phyloP scores from a whole-genome alignment of 1,284 basidiomycete species.

The Malassezia nana region DNA sequence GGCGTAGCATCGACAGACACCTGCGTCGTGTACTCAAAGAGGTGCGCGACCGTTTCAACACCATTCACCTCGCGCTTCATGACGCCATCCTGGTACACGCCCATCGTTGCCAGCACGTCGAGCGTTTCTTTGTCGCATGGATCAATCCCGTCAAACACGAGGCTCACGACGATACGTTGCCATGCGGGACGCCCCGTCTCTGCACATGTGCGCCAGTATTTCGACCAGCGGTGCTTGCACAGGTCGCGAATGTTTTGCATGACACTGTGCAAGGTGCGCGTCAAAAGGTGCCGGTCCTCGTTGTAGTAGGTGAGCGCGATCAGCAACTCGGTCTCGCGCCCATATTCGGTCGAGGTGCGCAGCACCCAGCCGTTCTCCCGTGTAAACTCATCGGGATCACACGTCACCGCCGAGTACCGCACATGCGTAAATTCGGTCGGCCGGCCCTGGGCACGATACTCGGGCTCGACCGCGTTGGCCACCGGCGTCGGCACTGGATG shows the following conservation, averaged over 20 bases:
- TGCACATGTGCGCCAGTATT: conserved; percentile 60
- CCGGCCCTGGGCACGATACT: conserved; percentile 54
- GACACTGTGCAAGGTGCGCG: conserved; percentile 71
- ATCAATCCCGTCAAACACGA: conserved; percentile 85
- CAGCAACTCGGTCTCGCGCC: conserved; percentile 80
- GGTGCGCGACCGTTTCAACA: conserved; percentile 72
- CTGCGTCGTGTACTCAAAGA: conserved; percentile 62
- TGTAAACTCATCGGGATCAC: conserved; percentile 83
- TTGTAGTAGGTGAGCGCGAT: conserved; percentile 63
- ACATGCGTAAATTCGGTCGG: conserved; percentile 75
- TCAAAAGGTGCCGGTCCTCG: conserved; percentile 79
- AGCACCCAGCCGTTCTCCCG: conserved; percentile 63
- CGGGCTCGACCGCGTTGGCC: conserved; percentile 70
- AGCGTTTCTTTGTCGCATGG: conserved; percentile 72
- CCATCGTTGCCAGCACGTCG: conserved; percentile 49
- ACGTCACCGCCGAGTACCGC: conserved; percentile 68
- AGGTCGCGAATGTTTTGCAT: conserved; percentile 98
- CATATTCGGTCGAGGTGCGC: conserved; percentile 68
- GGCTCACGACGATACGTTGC: conserved; percentile 78
- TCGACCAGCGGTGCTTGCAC: conserved; percentile 85
- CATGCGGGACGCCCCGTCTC: conserved; percentile 68
- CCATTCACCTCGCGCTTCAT: conserved; percentile 86
- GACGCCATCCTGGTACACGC: conserved; percentile 59
- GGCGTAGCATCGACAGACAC: conserved; percentile 71
- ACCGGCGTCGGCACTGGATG: conserved; percentile 73